Base-by-base conservation (phyloP, 257 asterid genomes). In the Asclepias syriaca region DNA sequence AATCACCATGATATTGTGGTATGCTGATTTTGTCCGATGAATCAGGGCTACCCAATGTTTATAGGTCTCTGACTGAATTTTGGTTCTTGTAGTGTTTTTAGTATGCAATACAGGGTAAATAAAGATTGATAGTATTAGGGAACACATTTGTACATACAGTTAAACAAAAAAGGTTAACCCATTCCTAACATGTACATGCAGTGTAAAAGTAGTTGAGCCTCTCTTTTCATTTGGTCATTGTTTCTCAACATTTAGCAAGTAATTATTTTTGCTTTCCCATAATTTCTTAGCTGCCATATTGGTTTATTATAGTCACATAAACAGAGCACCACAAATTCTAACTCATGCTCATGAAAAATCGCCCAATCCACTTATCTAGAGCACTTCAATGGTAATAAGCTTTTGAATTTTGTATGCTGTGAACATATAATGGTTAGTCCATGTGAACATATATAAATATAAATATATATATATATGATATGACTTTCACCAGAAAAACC, bases 401-500 rank as follows among this genome's bases (percentile, higher is more conserved):
- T 61, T 29, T 29, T 29, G 66, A 27, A 60, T 60, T 29, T 60
- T 29, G 10, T 0, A 1, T 34, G 46, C 13, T 15, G 8, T 61
- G 67, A n/a, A n/a, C n/a, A n/a, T n/a, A n/a, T 21, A 57, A 1
- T 59, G 8, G 5, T 34, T 60, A 14, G 48, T 61, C 46, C 46
- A 0, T 15, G 48, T 10, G 37, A 29, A 29, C 34, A 29, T 2
- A 29, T 29, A 29, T 29, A 29, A 1, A 29, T 29, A 29, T 12
- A 32, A 1, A 16, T 19, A 29, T 29, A 29, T 29, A 29, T 12
- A 32, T 3, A 16, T 19, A 37, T 18, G 8, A 4, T 16, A 24
- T 4, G 22, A 57, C 34, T 57, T 78, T 84, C 82, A 90, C 95
- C 93, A 88, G 74, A 86, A 87, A 85, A 89, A 83, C 96, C 97